These are phyloP conservation scores for Conticribra weissflogii DNA, from an alignment of 108 stramenopile species.

Conservation along the genomic window DNA sequence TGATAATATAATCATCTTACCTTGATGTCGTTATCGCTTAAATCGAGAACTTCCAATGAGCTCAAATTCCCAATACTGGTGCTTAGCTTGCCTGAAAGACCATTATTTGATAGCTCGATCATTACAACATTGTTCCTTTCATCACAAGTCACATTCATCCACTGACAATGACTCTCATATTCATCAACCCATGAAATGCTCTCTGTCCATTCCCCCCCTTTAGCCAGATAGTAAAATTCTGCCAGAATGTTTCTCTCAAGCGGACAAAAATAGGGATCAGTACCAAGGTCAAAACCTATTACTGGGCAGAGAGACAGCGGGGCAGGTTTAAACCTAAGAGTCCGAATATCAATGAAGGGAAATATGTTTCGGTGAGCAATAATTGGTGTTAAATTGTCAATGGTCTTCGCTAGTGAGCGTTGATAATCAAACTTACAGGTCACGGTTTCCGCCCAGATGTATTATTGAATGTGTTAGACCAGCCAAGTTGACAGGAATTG, in stretches of 20 bases:
- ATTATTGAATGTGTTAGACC: too few species aligned
- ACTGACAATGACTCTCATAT: constrained; percentile 1
- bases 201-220: constrained; percentile 28
- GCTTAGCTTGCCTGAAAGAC: constrained; percentile 55
- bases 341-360: not conserved
- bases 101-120: constrained; percentile 26
- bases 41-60: constrained; percentile 48
- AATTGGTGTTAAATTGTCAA: not conserved
- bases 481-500: too few species aligned
- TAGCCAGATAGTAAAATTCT: constrained; percentile 21
- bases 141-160: constrained; percentile 20
- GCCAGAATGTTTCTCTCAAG: constrained; percentile 21
- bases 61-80: constrained; percentile 44
- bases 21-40: constrained; percentile 52
- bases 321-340: not conserved
- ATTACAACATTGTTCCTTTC: not conserved
- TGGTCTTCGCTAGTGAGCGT: too few species aligned
- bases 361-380: not conserved
- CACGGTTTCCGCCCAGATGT: too few species aligned
- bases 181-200: constrained; percentile 16
- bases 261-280: constrained; percentile 19
- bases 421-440: too few species aligned
- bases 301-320: not conserved
- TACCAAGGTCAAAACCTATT: constrained; percentile 15
- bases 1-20: too few species aligned